phyloP scores from a whole-genome alignment of 768 basidiomycete species.

The Calocera viscosa region DNA sequence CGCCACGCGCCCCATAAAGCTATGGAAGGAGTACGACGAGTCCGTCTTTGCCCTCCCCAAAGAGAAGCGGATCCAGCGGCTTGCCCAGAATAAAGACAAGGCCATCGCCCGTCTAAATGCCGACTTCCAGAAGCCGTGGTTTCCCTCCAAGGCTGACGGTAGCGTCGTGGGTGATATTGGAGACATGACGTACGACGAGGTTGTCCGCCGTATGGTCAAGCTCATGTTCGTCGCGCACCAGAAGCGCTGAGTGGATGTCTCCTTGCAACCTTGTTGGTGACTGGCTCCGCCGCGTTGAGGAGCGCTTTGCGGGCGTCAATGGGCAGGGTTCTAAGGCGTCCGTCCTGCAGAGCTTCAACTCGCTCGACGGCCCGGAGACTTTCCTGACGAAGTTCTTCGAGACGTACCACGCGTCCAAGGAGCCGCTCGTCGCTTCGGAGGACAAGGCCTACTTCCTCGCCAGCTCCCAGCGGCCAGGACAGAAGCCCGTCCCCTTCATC shows the following conservation, averaged over 20 bases:
- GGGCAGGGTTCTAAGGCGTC: conserved; percentile 66
- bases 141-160: conserved; percentile 91
- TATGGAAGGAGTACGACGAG: conserved; percentile 98
- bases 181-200: conserved; percentile 99
- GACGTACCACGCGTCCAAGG: conserved; percentile 65
- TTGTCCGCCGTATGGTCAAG: conserved; percentile 76
- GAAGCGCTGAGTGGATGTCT: conserved; percentile 83
- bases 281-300: conserved; percentile 91
- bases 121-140: conserved; percentile 95
- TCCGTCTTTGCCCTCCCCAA: conserved; percentile 89
- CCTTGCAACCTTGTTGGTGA: conserved; percentile 87
- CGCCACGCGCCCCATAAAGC: conserved; percentile 88
- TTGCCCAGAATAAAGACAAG: conserved; percentile 74
- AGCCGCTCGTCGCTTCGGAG: conserved; percentile 81
- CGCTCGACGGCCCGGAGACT: conserved; percentile 66
- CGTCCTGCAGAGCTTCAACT: conserved; percentile 65
- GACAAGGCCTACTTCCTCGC: conserved; percentile 93
- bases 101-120: conserved; percentile 84
- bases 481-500: conserved; percentile 98
- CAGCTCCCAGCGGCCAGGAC: conserved; percentile 87
- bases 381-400: conserved; percentile 77
- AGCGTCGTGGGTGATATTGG: conserved; percentile 69
- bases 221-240: conserved; percentile 91
- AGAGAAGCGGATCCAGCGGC: conserved; percentile 87
- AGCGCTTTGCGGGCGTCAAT: conserved; percentile 85